Evolutionary conservation across 2,329 filamentous ascomycete species (phyloP).

Genomic region (Fusarium sp.): DNA sequence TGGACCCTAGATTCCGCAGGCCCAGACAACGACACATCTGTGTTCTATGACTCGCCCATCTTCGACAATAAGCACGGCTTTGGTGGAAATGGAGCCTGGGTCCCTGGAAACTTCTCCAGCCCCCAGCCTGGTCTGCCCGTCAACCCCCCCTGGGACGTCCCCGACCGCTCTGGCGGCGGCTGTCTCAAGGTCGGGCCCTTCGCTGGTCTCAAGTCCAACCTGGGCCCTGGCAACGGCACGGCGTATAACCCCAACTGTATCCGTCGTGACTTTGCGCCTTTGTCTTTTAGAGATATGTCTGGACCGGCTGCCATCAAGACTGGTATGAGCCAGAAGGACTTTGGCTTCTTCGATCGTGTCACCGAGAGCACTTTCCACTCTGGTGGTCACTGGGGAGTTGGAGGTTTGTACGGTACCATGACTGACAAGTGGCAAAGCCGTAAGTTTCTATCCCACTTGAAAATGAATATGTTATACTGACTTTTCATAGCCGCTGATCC

Average conservation of each 20-base stretch:
- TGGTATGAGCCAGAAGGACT: slow-evolving; percentile 44
- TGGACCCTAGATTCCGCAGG: slow-evolving; percentile 38
- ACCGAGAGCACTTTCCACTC: slow-evolving; percentile 48
- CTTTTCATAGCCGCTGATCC: slow-evolving; percentile 36
- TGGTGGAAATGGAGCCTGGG: slow-evolving; percentile 30
- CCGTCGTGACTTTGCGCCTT: slow-evolving; percentile 29
- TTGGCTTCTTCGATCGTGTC: slow-evolving; percentile 31
- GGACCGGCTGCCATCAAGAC: slow-evolving; percentile 29
- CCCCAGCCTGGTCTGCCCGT: slow-evolving; percentile 27
- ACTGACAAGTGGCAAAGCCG: slow-evolving; percentile 37
- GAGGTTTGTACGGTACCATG: slow-evolving; percentile 49
- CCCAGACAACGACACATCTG: slow-evolving; percentile 26
- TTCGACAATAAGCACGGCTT: slow-evolving; percentile 50
- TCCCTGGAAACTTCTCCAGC: slow-evolving; percentile 34
- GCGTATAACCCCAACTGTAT: slow-evolving; percentile 27
- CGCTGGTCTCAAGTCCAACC: slow-evolving; percentile 30
- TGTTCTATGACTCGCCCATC: slow-evolving; percentile 46
- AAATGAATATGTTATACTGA: background rate
- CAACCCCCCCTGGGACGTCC: slow-evolving; percentile 36
- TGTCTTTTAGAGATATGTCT: slow-evolving; percentile 30
- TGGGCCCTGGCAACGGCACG: slow-evolving; percentile 23
- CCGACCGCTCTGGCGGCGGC: slow-evolving; percentile 39
- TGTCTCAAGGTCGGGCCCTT: slow-evolving; percentile 48
- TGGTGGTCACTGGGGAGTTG: slow-evolving; percentile 47
- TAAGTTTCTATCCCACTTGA: background rate